Percentiles rank a stretch among this genome's conserved stretches.
Evolutionary conservation across 768 basidiomycete genomes (phyloP).

Genomic region (Chiua virens): DNA sequence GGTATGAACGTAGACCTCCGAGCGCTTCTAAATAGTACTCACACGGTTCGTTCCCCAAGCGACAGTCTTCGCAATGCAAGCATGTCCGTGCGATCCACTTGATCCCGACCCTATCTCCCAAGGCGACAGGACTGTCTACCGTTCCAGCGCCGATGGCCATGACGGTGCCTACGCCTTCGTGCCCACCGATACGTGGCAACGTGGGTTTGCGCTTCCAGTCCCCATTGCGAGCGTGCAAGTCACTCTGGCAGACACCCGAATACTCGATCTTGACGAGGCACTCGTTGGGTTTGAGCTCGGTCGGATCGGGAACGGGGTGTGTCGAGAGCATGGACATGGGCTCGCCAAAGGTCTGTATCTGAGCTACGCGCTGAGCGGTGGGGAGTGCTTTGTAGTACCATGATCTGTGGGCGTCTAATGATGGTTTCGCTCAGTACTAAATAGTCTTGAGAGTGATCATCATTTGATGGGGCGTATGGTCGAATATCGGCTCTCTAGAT

Average conservation of each 20-base stretch:
- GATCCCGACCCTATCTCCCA: conserved; percentile 44
- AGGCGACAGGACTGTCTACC: conserved; percentile 25
- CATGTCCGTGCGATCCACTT: conserved; percentile 44
- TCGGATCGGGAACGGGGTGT: conserved; percentile 17
- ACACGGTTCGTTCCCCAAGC: conserved; percentile 35
- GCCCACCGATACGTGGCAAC: conserved; percentile 41
- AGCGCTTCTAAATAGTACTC: background rate
- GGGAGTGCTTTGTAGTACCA: conserved; percentile 11
- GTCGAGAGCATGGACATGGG: conserved; percentile 11
- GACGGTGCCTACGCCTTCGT: conserved; percentile 48
- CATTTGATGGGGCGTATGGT: no score
- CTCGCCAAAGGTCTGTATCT: conserved; percentile 16
- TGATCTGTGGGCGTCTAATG: background rate
- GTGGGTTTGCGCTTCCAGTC: conserved; percentile 34
- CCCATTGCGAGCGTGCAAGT: conserved; percentile 40
- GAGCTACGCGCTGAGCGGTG: conserved; percentile 26
- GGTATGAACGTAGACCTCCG: no score
- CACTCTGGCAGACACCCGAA: conserved; percentile 44
- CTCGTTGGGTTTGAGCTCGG: conserved; percentile 20
- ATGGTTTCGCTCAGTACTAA: no score
- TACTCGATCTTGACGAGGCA: conserved; percentile 43
- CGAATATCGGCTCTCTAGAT: no score
- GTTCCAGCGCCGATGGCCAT: conserved; percentile 43
- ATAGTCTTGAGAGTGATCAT: no score
- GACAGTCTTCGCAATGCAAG: conserved; percentile 41